A percentile compares a stretch with the other conserved stretches of the same genome.
phyloP scores from a whole-genome alignment of 2,329 filamentous ascomycete species.

The Escovopsis weberi region DNA sequence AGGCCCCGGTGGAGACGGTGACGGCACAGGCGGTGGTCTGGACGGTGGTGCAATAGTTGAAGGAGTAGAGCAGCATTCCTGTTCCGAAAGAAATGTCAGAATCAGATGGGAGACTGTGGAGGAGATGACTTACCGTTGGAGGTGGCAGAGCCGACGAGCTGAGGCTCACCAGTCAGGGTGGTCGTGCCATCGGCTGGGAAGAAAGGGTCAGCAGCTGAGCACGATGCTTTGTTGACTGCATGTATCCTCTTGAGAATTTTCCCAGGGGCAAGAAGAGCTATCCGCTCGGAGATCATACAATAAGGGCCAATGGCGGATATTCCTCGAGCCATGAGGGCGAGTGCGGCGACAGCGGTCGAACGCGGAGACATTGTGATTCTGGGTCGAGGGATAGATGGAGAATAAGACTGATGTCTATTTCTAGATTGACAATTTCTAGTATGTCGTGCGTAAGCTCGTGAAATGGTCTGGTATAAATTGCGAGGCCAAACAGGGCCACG shows the following conservation, averaged over 20 bases:
- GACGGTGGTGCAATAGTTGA: constrained; percentile 23
- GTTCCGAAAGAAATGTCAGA: neutral
- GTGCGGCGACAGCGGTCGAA: constrained; percentile 14
- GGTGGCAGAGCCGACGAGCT: constrained; percentile 18
- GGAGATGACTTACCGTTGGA: constrained; percentile 14
- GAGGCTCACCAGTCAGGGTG: constrained; percentile 16
- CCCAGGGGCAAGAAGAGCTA: no score
- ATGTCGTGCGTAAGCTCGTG: no score
- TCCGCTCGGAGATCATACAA: neutral
- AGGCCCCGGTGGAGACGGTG: constrained; percentile 14
- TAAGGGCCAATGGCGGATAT: constrained; percentile 1
- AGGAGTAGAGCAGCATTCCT: constrained; percentile 20
- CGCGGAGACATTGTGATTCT: constrained; percentile 12
- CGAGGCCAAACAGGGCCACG: no score
- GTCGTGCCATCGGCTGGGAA: constrained; percentile 14
- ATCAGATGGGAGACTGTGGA: neutral
- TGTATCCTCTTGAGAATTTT: no score
- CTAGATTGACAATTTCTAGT: no score
- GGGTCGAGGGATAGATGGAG: neutral
- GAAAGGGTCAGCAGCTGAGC: neutral
- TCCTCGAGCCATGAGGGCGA: constrained; percentile 9
- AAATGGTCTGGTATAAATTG: no score
- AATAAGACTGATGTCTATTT: no score
- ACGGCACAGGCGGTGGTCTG: constrained; percentile 20
- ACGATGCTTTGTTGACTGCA: neutral